Base-by-base conservation (phyloP, 306 rosid genomes). In the Macrotyloma uniflorum region DNA sequence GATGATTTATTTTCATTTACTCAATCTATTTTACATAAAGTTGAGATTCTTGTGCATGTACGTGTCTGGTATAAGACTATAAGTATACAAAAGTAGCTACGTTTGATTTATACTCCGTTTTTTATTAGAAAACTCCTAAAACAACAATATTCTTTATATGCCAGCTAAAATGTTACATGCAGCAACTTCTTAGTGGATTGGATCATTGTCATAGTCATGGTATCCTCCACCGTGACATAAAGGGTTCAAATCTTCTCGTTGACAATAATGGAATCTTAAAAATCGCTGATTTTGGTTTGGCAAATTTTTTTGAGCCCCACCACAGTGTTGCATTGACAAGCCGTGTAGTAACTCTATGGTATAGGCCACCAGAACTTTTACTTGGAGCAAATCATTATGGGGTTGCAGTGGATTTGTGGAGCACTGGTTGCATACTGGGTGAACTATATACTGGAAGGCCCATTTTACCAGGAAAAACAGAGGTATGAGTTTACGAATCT, bases 281-380 rank as follows among this genome's bases (percentile, higher is more conserved):
- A 87, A 95, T 95, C 70, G 99, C 98, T 0, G 99, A 95, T 88
- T 93, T 95, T 85, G 99, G 99, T 65, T 84, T 95, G 90, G 99
- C 99, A 15, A 93, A 90, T 78, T 86, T 78, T 79, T 95, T 82
- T 74, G 94, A 95, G 23, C 89, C 98, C 46, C 81, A 72, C 77
- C 90, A 85, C 42, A 88, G 83, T 61, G 85, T 84, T 82, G 90
- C 93, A 33, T 76, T 91, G 83, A 95, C 99, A 32, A 95, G 96
- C 61, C 99, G 99, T 32, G 99, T 95, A 13, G 97, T 95, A 66
- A 95, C 99, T 67, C 85, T 95, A 49, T 95, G 99, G 99, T 95
- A 95, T 78, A 87, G 99, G 81, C 99, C 99, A 13, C 99, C 99
- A 5, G 99, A 95, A 70, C 99, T 95, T 83, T 81, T 95, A 79